A percentile compares a stretch with the other conserved stretches of the same genome.
Evolutionary conservation across 441 rosid species (phyloP).

Genomic region (Adansonia grandidieri): DNA sequence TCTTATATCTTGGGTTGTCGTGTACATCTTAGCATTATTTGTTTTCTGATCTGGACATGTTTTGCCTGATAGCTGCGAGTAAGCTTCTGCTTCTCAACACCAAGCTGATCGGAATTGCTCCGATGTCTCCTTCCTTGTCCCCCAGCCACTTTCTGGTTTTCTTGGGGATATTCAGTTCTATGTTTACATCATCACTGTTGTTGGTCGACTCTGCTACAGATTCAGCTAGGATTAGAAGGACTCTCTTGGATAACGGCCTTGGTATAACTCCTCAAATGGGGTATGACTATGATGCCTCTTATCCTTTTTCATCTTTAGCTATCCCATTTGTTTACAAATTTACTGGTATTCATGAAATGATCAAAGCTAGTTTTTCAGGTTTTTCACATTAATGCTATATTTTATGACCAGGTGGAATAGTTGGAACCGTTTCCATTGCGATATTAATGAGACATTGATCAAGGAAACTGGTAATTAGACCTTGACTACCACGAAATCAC

Average conservation of each 20-base stretch:
- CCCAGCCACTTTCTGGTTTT: background rate
- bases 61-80: background rate
- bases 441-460: conserved; percentile 54
- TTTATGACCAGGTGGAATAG: conserved; percentile 57
- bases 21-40: background rate
- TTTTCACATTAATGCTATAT: background rate
- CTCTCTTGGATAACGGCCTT: conserved; percentile 30
- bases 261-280: conserved; percentile 37
- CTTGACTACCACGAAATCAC: background rate
- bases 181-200: background rate
- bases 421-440: conserved; percentile 58
- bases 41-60: background rate
- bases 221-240: conserved; percentile 7
- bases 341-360: background rate
- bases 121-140: conserved; percentile 6
- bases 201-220: background rate
- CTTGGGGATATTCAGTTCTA: background rate
- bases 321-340: background rate
- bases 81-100: background rate
- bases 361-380: background rate
- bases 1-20: background rate
- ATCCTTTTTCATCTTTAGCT: background rate
- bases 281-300: background rate
- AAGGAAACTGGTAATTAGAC: conserved; percentile 47
- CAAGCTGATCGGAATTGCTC: background rate